These are phyloP conservation scores for Globisporangium perplexum DNA, from an alignment of 352 stramenopile species.

Conservation along the genomic window DNA sequence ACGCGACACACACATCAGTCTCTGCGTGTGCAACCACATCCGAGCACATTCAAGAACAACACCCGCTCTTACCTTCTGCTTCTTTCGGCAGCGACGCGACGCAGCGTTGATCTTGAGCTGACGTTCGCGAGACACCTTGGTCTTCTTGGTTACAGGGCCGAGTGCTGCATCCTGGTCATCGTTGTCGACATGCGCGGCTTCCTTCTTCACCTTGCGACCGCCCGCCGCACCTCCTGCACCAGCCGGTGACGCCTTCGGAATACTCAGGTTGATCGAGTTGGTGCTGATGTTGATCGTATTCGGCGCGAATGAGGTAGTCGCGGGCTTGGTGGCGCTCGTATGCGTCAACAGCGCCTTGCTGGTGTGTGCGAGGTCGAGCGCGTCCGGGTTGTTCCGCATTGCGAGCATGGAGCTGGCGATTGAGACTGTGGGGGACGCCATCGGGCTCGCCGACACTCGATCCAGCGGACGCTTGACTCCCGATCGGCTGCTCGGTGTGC, in stretches of 20 bases:
- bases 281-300: conserved; percentile 18
- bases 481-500: conserved; percentile 11
- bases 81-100: conserved; percentile 75
- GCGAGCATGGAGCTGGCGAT: conserved; percentile 67
- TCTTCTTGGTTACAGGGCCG: conserved; percentile 50
- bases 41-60: background rate
- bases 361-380: conserved; percentile 13
- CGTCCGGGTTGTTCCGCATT: conserved; percentile 33
- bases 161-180: conserved; percentile 13
- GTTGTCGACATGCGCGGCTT: conserved; percentile 14
- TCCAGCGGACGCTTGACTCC: conserved; percentile 48
- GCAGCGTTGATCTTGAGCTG: conserved; percentile 87
- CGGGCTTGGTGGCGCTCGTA: conserved; percentile 5
- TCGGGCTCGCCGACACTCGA: conserved; percentile 12
- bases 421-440: conserved; percentile 37
- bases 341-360: conserved; percentile 20
- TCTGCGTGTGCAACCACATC: background rate
- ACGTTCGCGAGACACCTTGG: conserved; percentile 78
- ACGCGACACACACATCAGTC: background rate
- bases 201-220: conserved; percentile 19
- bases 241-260: background rate
- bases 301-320: conserved; percentile 2
- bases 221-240: background rate
- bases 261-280: conserved; percentile 32
- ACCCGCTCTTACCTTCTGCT: conserved; percentile 50